phyloP scores from a whole-genome alignment of 768 basidiomycete species.

The Pleurotus tuber-regium region DNA sequence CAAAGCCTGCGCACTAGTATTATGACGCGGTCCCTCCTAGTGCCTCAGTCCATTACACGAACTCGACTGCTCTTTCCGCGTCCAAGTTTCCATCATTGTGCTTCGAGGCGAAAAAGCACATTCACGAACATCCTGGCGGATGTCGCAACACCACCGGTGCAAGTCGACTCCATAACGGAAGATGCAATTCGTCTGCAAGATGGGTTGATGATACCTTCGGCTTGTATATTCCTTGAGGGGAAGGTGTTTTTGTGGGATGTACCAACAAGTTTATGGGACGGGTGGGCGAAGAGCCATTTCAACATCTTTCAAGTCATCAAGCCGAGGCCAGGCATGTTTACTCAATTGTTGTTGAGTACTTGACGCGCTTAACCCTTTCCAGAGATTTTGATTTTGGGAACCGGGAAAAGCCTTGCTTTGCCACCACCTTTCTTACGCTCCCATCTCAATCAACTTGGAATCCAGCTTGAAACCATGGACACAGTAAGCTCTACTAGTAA shows the following conservation, averaged over 20 bases:
- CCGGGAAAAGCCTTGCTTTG: conserved; percentile 68
- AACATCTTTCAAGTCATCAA: conserved; percentile 77
- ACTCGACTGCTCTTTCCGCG: too few species aligned
- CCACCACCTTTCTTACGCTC: conserved; percentile 66
- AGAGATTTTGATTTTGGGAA: conserved; percentile 93
- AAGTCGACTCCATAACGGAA: conserved; percentile 63
- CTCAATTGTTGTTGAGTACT: not conserved
- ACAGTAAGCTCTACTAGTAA: conserved; percentile 48
- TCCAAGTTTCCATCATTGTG: conserved; percentile 16
- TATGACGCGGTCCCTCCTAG: too few species aligned
- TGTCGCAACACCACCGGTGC: conserved; percentile 65
- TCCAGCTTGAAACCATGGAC: conserved; percentile 41
- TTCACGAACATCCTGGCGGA: conserved; percentile 76
- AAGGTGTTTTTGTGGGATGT: conserved; percentile 92
- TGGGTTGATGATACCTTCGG: conserved; percentile 72
- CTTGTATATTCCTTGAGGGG: conserved; percentile 84
- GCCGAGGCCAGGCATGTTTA: conserved; percentile 79
- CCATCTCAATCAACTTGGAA: conserved; percentile 68
- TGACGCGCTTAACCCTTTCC: not conserved
- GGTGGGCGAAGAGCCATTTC: conserved; percentile 74
- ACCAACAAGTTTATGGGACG: conserved; percentile 48
- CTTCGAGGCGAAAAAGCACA: conserved; percentile 25
- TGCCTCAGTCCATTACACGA: too few species aligned
- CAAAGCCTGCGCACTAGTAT: too few species aligned
- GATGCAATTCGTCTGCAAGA: conserved; percentile 71